A percentile compares a stretch with the other conserved stretches of the same genome.
phyloP scores from a whole-genome alignment of 192 early-diverging fungal genomes.

The Linnemannia zychae region DNA sequence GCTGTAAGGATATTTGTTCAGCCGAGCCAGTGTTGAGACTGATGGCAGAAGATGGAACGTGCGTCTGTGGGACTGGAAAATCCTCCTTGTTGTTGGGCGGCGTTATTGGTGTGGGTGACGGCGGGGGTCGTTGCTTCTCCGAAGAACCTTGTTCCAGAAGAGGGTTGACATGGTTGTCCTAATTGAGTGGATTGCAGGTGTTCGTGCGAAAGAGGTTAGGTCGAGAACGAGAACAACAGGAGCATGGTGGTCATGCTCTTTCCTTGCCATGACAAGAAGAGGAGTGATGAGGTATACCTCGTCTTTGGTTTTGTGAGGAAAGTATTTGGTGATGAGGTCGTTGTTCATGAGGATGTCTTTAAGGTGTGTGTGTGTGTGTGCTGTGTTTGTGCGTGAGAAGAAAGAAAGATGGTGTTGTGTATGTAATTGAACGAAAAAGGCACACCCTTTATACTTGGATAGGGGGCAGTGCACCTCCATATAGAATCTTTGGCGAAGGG shows the following conservation, averaged over 20 bases:
- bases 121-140: background rate
- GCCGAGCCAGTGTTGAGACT: background rate
- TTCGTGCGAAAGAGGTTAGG: background rate
- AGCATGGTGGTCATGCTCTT: background rate
- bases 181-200: background rate
- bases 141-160: background rate
- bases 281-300: background rate
- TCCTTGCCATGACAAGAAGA: background rate
- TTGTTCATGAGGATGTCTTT: background rate
- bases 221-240: background rate
- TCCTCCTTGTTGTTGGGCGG: background rate
- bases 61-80: background rate
- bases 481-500: no score
- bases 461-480: no score
- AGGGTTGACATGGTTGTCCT: background rate
- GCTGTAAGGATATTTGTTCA: background rate
- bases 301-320: background rate
- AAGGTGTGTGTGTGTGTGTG: background rate
- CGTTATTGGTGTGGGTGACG: background rate
- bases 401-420: no score
- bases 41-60: background rate
- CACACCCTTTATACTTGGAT: no score
- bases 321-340: constrained; percentile 3
- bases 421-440: no score
- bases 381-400: no score